Conservation (phyloP, 1,284 basidiomycete genomes). For the Moesziomyces antarcticus region DNA sequence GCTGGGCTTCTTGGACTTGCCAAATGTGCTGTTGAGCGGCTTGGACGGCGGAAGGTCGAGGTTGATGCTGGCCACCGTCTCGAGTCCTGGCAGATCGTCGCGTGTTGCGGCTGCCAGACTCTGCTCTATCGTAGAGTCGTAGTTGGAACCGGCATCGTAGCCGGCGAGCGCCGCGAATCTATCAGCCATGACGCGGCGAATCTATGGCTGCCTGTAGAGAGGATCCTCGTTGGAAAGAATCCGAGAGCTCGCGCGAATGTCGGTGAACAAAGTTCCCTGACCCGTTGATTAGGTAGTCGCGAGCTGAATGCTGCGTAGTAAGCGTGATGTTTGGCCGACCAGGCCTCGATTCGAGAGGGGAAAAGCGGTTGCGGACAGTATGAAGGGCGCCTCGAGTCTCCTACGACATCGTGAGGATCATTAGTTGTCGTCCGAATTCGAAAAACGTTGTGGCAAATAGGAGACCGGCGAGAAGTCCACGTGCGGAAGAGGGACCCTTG, state of each 20-base stretch:
- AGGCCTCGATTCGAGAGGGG: background rate
- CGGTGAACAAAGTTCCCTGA: too few relatives aligned
- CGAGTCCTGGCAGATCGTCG: conserved; percentile 46
- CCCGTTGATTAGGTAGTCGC: too few relatives aligned
- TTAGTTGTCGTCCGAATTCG: background rate
- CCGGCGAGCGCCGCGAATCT: conserved; percentile 54
- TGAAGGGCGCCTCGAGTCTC: background rate
- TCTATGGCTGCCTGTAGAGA: too few relatives aligned
- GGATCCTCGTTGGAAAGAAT: too few relatives aligned
- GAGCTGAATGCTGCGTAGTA: too few relatives aligned
- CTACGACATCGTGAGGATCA: background rate
- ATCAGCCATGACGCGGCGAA: conserved; percentile 39
- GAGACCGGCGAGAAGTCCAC: too few relatives aligned
- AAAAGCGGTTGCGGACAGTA: too few relatives aligned
- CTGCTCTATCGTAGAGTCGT: conserved; percentile 45
- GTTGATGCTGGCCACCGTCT: conserved; percentile 46
- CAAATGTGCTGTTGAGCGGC: conserved; percentile 35
- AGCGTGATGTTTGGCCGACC: too few relatives aligned
- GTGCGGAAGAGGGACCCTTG: too few relatives aligned
- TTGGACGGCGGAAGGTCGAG: conserved; percentile 33
- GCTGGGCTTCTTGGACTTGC: conserved; percentile 32
- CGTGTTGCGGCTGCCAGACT: conserved; percentile 28
- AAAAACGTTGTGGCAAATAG: background rate
- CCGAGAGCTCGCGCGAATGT: too few relatives aligned
- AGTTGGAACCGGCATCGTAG: conserved; percentile 49